Base-by-base conservation (phyloP, 163 green algal genomes). In the Scenedesmus sp. region DNA sequence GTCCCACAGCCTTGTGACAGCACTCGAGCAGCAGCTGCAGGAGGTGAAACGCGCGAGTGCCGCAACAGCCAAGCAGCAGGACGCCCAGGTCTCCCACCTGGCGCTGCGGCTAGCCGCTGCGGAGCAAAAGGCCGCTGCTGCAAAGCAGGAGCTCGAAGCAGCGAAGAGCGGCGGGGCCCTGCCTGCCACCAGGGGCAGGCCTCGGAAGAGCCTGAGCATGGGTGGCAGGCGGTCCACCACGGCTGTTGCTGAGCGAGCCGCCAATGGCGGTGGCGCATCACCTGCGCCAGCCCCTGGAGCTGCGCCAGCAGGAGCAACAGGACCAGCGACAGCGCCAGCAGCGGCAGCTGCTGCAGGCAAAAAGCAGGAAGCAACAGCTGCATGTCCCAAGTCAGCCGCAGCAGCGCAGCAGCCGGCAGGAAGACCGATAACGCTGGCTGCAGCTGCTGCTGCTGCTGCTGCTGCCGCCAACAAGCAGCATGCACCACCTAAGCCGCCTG, bases 221-320 rank as follows among this genome's bases (percentile, higher is more conserved):
- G 65, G 65, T 76, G 65, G 65, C 5, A 37, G 65, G 30, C 37
- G 65, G 30, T 76, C 65, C 40, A 7, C 61, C 35, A 24, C 61
- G 35, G 61, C 61, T 73, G 65, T 76, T 76, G 65, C 65, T 76
- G 65, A 76, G 65, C 65, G 65, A n/a, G 73, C 73, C 20, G 65
- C 30, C 9, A 30, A 0, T 76, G 65, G 65, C 26, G 9, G 30
- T 76, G 26, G 30, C 26, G 26, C 65, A 24, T 76, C 65, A 40
- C 30, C 65, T 76, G 65, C 65, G 20, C 40, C 40, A 30, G 65
- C 40, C 4, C 30, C 18, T 76, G 65, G 30, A 37, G 4, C 65
- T 18, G 30, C 65, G 18, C 65, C 65, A 76, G 26, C 59, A 72
- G 59, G 4, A 49, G 76, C 76, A 18, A 3, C 78, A 24, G 78